Base-by-base conservation (phyloP, 331 rosid genomes). In the Pyrus hybrid region DNA sequence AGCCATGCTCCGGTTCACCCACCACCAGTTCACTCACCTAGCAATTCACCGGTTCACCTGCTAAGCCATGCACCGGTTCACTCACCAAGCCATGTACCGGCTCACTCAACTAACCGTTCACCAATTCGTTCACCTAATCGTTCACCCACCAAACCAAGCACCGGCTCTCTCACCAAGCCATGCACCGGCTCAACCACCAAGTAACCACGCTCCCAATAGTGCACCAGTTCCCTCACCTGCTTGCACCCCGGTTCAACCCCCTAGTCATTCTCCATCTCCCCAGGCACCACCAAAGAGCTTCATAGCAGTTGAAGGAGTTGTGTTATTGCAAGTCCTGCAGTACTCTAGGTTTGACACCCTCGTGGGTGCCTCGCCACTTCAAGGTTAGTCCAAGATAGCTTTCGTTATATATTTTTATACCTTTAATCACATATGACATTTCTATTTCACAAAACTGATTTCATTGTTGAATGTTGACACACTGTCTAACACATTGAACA, bases 251-350 rank as follows among this genome's bases (percentile, higher is more conserved):
- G 71, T 68, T 72, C 79, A 75, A 21, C 76, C 91, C 0, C 85
- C 83, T 0, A 3, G 16, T 21, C 81, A 54, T 57, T 80, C 68
- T 35, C 74, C 81, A 71, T 1, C 62, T 11, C 77, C 28, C 30
- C 84, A 57, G 4, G 22, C 86, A 8, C 85, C 87, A 8, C 82
- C 78, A 3, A 86, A 88, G 63, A 85, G 87, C 77, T 86, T 83
- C 21, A 76, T 87, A 0, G 87, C 92, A 0, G 92, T 92, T 21
- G 85, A 88, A 77, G 93, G 96, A 2, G 92, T 92, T 53, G 97
- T 92, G 41, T 45, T 92, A 81, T 33, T 82, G 88, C 80, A 88
- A 90, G 76, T 73, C 90, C 45, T 87, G 97, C 92, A 85, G 67
- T 87, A 88, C 32, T 62, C 87, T 61, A 91, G 91, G 1, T 62